phyloP scores from a whole-genome alignment of 495 filamentous ascomycete genomes.

The Cercophora newfieldiana region DNA sequence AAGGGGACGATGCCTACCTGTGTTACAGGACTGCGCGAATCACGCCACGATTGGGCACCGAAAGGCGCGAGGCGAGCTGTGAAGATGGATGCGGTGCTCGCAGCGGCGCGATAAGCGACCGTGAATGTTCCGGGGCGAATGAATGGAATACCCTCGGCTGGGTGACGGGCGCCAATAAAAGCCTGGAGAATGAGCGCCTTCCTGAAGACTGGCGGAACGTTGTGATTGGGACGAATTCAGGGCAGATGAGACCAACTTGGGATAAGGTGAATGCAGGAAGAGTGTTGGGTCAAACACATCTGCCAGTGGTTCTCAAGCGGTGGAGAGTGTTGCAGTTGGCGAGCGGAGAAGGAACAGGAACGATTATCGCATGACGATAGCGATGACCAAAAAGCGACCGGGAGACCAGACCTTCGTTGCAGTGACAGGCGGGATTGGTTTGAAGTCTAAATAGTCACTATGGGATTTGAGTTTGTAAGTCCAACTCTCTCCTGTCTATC shows the following conservation, averaged over 20 bases:
- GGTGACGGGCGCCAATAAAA: not conserved
- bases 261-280: not conserved
- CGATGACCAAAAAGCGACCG: conserved; percentile 31
- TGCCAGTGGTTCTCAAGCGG: not conserved
- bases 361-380: conserved; percentile 25
- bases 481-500: not conserved
- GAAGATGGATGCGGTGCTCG: not conserved
- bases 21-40: not conserved
- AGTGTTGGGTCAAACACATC: not conserved
- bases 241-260: not conserved
- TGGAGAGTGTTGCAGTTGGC: not conserved
- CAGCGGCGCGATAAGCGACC: conserved; percentile 1
- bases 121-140: not conserved
- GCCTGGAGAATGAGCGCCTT: too few species aligned
- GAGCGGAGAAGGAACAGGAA: not conserved
- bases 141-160: not conserved
- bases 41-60: conserved; percentile 11
- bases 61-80: not conserved
- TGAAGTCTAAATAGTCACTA: conserved; percentile 22
- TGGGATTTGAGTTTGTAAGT: not conserved
- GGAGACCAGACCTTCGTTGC: conserved; percentile 11
- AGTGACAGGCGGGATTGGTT: conserved; percentile 7
- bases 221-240: too few species aligned
- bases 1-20: conserved; percentile 1
- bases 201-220: too few species aligned